Evolutionary conservation across 2,329 filamentous ascomycete species (phyloP).

Genomic region (Colletotrichum eleusines): DNA sequence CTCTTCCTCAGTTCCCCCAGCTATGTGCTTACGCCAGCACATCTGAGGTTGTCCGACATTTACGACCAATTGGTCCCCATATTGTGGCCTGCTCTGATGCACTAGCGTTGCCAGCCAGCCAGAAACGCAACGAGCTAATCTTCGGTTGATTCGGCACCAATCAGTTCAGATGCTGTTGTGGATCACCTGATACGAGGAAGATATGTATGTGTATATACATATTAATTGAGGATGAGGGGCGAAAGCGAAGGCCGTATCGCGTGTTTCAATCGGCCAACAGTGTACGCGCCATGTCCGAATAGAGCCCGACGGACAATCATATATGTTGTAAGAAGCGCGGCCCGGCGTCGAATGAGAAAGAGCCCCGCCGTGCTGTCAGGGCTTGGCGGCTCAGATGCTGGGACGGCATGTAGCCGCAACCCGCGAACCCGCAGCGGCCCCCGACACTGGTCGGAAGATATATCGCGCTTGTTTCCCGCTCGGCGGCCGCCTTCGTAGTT

Average conservation of each 20-base stretch:
- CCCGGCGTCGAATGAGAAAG: background rate
- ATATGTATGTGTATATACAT: background rate
- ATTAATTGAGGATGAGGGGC: background rate
- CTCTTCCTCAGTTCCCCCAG: too few species aligned
- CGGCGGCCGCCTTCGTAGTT: too few species aligned
- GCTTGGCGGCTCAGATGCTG: background rate
- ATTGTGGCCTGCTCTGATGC: background rate
- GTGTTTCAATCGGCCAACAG: background rate
- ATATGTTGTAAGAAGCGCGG: background rate
- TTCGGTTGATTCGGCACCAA: slow-evolving; percentile 9
- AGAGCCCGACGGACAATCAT: too few species aligned
- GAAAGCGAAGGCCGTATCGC: background rate
- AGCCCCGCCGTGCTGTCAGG: accelerated
- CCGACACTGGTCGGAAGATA: background rate
- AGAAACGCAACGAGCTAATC: background rate
- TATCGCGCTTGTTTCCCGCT: slow-evolving; percentile 15
- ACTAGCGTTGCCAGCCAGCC: slow-evolving; percentile 6
- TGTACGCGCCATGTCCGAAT: background rate
- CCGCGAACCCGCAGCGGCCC: background rate
- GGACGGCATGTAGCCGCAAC: background rate
- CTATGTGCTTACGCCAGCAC: background rate
- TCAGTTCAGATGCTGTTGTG: background rate
- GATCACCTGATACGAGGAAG: background rate
- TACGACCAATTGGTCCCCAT: background rate
- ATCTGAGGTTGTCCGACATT: too few species aligned